Conservation (phyloP, 176 grass and related monocot genomes). For the Oryza brachyantha region DNA sequence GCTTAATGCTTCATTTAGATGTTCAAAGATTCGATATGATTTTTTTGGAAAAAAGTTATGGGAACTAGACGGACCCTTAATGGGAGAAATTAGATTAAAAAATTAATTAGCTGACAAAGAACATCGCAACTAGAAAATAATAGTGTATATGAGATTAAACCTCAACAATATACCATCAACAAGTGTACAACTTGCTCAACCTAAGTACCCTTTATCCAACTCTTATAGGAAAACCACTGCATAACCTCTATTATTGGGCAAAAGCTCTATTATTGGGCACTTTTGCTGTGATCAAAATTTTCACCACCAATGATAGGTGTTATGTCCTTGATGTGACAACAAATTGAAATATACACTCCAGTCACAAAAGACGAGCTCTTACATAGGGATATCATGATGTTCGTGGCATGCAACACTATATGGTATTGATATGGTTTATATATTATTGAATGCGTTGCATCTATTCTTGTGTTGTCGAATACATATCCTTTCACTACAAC, state of each 20-base stretch:
- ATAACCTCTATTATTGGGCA: slow-evolving; percentile 20
- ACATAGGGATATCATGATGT: background rate
- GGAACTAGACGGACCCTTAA: too few species aligned
- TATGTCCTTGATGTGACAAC: slow-evolving; percentile 30
- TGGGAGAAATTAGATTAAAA: background rate
- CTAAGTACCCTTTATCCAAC: background rate
- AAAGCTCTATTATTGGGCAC: slow-evolving; percentile 5
- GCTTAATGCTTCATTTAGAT: too few species aligned
- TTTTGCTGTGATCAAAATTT: background rate
- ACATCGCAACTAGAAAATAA: background rate
- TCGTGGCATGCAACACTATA: background rate
- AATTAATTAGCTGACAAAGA: background rate
- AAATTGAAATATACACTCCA: slow-evolving; percentile 13
- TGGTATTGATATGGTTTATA: background rate
- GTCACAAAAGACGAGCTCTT: background rate
- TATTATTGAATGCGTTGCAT: background rate
- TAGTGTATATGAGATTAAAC: background rate
- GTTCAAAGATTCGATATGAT: too few species aligned
- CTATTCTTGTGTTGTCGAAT: background rate
- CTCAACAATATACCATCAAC: background rate
- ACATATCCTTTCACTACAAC: background rate
- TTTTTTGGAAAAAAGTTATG: too few species aligned
- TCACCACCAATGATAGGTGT: background rate
- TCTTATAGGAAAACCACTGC: slow-evolving; percentile 1
- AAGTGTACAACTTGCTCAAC: background rate